Conservation (phyloP, 176 grass and related monocot genomes). For the Aegilops longissima region DNA sequence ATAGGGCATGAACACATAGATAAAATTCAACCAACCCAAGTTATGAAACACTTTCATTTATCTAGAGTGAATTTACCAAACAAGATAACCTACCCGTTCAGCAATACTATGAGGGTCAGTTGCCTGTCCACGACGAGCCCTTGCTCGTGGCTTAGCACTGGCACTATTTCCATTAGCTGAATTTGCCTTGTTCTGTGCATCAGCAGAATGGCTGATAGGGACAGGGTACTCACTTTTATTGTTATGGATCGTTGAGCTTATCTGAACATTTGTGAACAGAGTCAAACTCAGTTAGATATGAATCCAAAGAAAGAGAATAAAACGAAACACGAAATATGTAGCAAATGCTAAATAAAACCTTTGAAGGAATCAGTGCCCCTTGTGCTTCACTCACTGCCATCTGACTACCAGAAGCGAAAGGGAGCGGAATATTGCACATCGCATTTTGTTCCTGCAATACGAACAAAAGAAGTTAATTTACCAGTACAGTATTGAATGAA, state of each 20-base stretch:
- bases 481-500: constrained; percentile 2
- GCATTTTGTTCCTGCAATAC: constrained; percentile 55
- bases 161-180: constrained; percentile 32
- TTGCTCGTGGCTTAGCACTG: constrained; percentile 50
- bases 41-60: constrained; percentile 5
- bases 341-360: constrained; percentile 30
- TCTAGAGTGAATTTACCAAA: not conserved
- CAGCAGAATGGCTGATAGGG: constrained; percentile 41
- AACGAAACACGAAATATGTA: not conserved
- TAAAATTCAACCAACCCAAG: constrained; percentile 4
- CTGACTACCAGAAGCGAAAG: constrained; percentile 41
- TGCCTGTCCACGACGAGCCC: constrained; percentile 70
- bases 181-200: constrained; percentile 40
- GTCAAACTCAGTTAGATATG: constrained; percentile 8
- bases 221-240: constrained; percentile 39
- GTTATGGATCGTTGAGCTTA: constrained; percentile 16
- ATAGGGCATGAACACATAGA: not conserved
- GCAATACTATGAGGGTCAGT: constrained; percentile 93
- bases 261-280: constrained; percentile 29
- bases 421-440: constrained; percentile 36
- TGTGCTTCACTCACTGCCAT: constrained; percentile 34
- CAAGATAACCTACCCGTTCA: constrained; percentile 57
- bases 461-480: constrained; percentile 11
- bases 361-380: constrained; percentile 37
- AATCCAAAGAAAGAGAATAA: constrained; percentile 12